A percentile compares a stretch with the other conserved stretches of the same genome.
phyloP scores from a whole-genome alignment of 2,329 filamentous ascomycete genomes.

The Dothiorella sarmentorum region DNA sequence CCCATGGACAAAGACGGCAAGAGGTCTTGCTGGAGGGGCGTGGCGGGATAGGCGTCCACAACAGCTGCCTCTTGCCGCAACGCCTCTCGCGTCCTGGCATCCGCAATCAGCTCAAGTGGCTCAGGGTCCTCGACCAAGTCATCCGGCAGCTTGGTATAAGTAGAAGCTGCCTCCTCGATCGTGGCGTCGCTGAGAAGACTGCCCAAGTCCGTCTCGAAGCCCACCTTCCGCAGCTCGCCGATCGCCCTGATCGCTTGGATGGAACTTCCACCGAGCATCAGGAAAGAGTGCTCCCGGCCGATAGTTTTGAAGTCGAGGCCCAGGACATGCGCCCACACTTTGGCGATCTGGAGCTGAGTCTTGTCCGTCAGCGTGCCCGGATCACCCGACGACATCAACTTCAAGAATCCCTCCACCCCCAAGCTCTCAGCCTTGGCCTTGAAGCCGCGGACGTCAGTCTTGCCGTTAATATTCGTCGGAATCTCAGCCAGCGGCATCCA shows the following conservation, averaged over 20 bases:
- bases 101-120: background rate
- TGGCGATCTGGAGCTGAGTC: background rate
- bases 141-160: background rate
- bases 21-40: constrained; percentile 9
- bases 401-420: background rate
- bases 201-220: constrained; percentile 22
- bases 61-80: background rate
- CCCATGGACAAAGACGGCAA: background rate
- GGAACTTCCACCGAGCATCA: background rate
- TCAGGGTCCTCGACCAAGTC: background rate
- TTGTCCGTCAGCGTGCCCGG: background rate
- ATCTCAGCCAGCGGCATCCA: constrained; percentile 13
- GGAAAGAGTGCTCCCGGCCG: background rate
- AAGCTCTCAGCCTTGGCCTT: background rate
- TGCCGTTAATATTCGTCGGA: constrained; percentile 14
- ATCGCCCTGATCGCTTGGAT: constrained; percentile 19
- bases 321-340: background rate
- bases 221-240: constrained; percentile 32
- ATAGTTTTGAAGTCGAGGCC: background rate
- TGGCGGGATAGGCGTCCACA: constrained; percentile 16
- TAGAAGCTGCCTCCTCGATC: background rate
- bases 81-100: background rate
- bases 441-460: background rate
- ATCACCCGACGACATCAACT: constrained; percentile 22
- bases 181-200: background rate